Base-by-base conservation (phyloP, 495 filamentous ascomycete genomes). In the Poronia punctata region DNA sequence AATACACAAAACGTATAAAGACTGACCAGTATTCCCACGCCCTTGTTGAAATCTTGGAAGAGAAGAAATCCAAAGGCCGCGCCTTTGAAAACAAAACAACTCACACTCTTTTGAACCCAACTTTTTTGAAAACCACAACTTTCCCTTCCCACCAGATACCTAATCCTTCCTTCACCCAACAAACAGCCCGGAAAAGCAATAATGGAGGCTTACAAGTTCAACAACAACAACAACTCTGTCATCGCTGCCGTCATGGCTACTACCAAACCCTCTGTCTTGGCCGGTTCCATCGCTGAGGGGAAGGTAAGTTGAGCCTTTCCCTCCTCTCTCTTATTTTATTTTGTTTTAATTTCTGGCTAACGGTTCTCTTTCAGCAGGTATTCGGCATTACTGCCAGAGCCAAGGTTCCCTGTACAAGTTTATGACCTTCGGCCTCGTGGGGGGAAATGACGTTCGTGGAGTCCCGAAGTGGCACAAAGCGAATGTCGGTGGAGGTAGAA, bases 131-230 rank as follows among this genome's bases (percentile, higher is more conserved):
- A n/a, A n/a, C n/a, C n/a, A n/a, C n/a, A n/a, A n/a, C n/a, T n/a
- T n/a, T n/a, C n/a, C n/a, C n/a, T n/a, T n/a, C n/a, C n/a, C n/a
- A n/a, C n/a, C n/a, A n/a, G n/a, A n/a, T n/a, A n/a, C n/a, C n/a
- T n/a, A n/a, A n/a, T n/a, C n/a, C n/a, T 27, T 7, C 23, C 35
- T n/a, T 10, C 1, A 11, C 2, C 7, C 25, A 22, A 9, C 28
- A 19, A 19, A 35, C 43, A 40, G 36, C 31, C 28, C 15, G 8
- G 14, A 18, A 40, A 46, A 28, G n/a, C n/a, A n/a, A n/a, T n/a
- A n/a, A 46, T 46, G 43, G 43, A 46, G 26, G 36, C 43, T 40
- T 20, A 33, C 27, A 10, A 17, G n/a, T n/a, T n/a, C n/a, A n/a
- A n/a, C n/a, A n/a, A n/a, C n/a, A n/a, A n/a, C n/a, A n/a, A n/a